A percentile compares a stretch with the other conserved stretches of the same genome.
Evolutionary conservation across 768 basidiomycete species (phyloP).

Genomic region (Amanita pseudoporphyria): DNA sequence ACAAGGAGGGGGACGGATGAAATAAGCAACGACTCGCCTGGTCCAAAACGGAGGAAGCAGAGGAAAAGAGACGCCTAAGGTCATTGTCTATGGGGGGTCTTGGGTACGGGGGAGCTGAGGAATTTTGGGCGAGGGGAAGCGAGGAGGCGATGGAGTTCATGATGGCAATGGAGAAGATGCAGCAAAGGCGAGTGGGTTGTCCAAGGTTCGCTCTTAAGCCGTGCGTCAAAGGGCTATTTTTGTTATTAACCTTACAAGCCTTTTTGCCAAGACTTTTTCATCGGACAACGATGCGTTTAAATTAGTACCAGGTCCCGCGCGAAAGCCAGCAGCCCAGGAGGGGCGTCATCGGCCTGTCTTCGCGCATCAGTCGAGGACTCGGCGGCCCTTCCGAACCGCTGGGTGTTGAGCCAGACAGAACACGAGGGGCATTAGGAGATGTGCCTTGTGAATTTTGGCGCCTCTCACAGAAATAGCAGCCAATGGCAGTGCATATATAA

Average conservation of each 20-base stretch:
- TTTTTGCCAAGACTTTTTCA: conserved; percentile 35
- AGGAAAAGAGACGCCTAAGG: conserved; percentile 26
- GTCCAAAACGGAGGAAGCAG: conserved; percentile 30
- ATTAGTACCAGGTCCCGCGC: background rate
- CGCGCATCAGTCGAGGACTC: background rate
- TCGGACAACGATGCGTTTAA: conserved; percentile 5
- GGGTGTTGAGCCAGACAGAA: background rate
- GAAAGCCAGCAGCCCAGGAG: background rate
- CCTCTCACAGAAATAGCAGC: conserved; percentile 21
- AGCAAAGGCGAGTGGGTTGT: conserved; percentile 29
- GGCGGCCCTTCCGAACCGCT: background rate
- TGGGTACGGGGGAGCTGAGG: conserved; percentile 12
- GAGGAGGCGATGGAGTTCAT: conserved; percentile 27
- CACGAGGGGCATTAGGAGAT: background rate
- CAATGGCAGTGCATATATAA: conserved; percentile 19
- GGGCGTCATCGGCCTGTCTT: too few relatives aligned
- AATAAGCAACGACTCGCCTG: conserved; percentile 25
- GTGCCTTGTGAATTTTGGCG: conserved; percentile 15
- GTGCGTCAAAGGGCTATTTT: conserved; percentile 34
- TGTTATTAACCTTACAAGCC: conserved; percentile 29
- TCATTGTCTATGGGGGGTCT: conserved; percentile 19
- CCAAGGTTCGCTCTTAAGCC: conserved; percentile 36
- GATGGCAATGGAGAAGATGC: conserved; percentile 22
- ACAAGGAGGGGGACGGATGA: too few relatives aligned
- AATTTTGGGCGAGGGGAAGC: conserved; percentile 18